Base-by-base conservation (phyloP, 2,329 filamentous ascomycete species). In the Daldinia eschscholtzii region DNA sequence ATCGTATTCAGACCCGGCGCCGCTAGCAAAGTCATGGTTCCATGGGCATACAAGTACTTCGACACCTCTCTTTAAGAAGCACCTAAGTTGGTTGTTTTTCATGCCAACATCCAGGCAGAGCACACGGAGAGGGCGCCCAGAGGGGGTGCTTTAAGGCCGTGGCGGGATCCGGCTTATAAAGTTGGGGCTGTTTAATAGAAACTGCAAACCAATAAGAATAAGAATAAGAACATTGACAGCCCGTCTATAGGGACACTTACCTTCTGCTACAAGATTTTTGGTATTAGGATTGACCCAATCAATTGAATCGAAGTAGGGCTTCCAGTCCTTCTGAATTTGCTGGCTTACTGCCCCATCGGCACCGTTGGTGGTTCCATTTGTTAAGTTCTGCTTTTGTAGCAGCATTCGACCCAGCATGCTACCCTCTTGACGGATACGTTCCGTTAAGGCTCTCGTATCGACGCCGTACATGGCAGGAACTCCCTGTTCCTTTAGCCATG, bases 21-120 rank as follows among this genome's bases (percentile, higher is more conserved):
- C 87, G 62, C 86, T 83, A 61, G 91, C 89, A 80, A 98, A 94
- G 80, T 98, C 92, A 78, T 98, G 94, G 83, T 99, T 91, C 94
- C 95, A 99, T 9, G 96, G 96, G 71, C 96, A 94, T 64, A 98
- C 93, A 72, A 97, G 84, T 57, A 98, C 94, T 80, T 99, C 96
- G 63, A 98, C 92, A 62, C 96, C 96, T 74, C 96, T 90, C 76
- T 90, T 91, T 67, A 99, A 86, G 76, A 99, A 90, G 83, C 96
- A 99, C 74, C 96, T 89, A 75, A 99, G 87, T 84, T 99, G 96
- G 84, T 98, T 99, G 84, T 93, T 98, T 83, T 99, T 99, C 86
- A 98, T 91, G 80, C 96, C 96, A 74, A 99, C 95, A 83, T 99
- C 96, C 74, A 99, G 88, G 79, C 94, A 97, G 57, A 98, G 86